Evolutionary conservation across 352 stramenopile species (phyloP).

Genomic region (Blastocystis sp.): DNA sequence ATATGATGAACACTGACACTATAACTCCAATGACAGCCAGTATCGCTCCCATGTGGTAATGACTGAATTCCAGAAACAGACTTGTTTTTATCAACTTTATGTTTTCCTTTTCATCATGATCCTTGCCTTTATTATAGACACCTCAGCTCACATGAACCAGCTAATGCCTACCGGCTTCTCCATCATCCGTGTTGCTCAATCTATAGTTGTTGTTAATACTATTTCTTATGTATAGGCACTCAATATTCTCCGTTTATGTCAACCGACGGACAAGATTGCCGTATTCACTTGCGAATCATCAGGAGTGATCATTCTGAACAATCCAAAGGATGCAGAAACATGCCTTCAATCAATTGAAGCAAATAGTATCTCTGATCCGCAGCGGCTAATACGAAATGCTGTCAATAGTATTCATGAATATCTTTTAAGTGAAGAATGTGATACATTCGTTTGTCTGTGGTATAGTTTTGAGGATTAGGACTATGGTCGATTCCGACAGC

Average conservation of each 20-base stretch:
- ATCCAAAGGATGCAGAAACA: background rate
- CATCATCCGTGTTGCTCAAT: slow-evolving; percentile 35
- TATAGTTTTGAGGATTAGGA: background rate
- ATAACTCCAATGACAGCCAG: background rate
- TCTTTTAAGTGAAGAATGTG: background rate
- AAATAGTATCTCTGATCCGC: background rate
- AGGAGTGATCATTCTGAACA: background rate
- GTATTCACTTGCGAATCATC: slow-evolving; percentile 28
- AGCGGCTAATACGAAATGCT: slow-evolving; percentile 6
- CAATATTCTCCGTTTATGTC: background rate
- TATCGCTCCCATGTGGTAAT: background rate
- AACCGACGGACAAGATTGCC: background rate
- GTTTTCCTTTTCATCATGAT: background rate
- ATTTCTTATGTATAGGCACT: background rate
- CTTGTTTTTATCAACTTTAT: too few relatives aligned
- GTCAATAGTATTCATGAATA: slow-evolving; percentile 38
- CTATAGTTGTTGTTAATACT: background rate
- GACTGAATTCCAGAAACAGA: background rate
- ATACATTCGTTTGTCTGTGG: background rate
- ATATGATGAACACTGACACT: slow-evolving; percentile 1
- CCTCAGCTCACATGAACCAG: slow-evolving; percentile 61
- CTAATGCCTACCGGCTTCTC: background rate
- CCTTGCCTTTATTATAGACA: slow-evolving; percentile 25
- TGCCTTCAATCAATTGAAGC: slow-evolving; percentile 7
- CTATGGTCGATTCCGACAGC: slow-evolving; percentile 11